Percentiles rank a stretch among this genome's conserved stretches.
These are phyloP conservation scores for Discostella stelligeroides DNA, from an alignment of 108 stramenopile genomes.

Conservation along the genomic window DNA sequence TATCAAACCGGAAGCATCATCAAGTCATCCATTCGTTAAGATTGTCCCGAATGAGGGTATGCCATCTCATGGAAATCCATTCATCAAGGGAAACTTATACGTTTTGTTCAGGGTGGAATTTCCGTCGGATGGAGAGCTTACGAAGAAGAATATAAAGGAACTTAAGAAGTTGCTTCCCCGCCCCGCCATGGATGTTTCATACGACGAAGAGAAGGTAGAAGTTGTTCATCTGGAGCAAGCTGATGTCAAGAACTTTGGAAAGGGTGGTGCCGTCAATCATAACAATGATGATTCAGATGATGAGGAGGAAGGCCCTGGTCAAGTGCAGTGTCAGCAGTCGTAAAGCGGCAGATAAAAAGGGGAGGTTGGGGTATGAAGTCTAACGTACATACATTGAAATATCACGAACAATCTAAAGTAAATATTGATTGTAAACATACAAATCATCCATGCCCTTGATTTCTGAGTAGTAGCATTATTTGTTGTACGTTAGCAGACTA, in stretches of 20 bases:
- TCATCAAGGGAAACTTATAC: constrained; percentile 94
- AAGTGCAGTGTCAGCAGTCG: constrained; percentile 89
- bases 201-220: constrained; percentile 79
- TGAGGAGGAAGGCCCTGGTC: constrained; percentile 62
- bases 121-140: constrained; percentile 70
- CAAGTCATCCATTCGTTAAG: constrained; percentile 81
- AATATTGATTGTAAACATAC: no score
- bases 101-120: constrained; percentile 93
- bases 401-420: no score
- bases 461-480: no score
- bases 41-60: constrained; percentile 94
- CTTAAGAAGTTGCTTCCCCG: constrained; percentile 73
- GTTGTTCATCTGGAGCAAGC: constrained; percentile 78
- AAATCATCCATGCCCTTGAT: no score
- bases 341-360: no score
- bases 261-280: constrained; percentile 64
- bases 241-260: constrained; percentile 85
- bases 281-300: constrained; percentile 74
- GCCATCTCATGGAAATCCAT: constrained; percentile 93
- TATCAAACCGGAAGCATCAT: constrained; percentile 72
- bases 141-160: constrained; percentile 49
- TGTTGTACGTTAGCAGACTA: no score
- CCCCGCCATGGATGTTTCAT: constrained; percentile 72
- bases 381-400: no score
- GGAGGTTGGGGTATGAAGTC: no score